A percentile compares a stretch with the other conserved stretches of the same genome.
These are phyloP conservation scores for Ulmus americana DNA, from an alignment of 331 rosid genomes.

Conservation along the genomic window DNA sequence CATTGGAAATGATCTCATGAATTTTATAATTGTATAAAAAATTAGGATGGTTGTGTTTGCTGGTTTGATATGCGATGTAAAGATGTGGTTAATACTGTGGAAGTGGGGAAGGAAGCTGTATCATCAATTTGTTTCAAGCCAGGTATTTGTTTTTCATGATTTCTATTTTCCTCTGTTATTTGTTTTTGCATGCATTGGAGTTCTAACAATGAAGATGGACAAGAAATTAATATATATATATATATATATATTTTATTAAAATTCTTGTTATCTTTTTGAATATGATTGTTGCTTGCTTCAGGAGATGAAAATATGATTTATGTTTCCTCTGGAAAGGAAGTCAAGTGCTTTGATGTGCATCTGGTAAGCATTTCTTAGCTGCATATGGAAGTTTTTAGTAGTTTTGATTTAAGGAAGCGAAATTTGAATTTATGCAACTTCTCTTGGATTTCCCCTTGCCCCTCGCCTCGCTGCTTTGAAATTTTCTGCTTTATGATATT, in stretches of 20 bases:
- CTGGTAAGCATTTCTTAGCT: slow-evolving; percentile 48
- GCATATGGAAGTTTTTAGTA: background rate
- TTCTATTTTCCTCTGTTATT: background rate
- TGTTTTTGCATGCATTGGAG: background rate
- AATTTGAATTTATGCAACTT: background rate
- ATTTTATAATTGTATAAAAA: background rate
- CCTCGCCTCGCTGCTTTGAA: slow-evolving; percentile 7
- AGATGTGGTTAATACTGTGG: slow-evolving; percentile 54
- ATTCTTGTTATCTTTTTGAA: background rate
- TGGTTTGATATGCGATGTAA: slow-evolving; percentile 92
- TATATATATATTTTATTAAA: background rate
- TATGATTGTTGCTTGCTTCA: slow-evolving; percentile 39
- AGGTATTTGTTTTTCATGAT: slow-evolving; percentile 32
- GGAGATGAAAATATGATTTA: slow-evolving; percentile 75
- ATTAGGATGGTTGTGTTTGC: slow-evolving; percentile 84
- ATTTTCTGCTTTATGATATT: background rate
- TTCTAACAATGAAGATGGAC: background rate
- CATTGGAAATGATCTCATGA: background rate
- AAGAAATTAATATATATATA: no score
- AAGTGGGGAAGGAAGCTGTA: slow-evolving; percentile 59
- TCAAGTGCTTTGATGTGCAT: slow-evolving; percentile 77
- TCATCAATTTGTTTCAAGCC: slow-evolving; percentile 68
- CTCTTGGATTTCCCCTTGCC: background rate
- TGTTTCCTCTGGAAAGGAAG: slow-evolving; percentile 73
- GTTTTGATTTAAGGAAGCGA: background rate